Percentiles rank a stretch among this genome's conserved stretches.
These are phyloP conservation scores for Pulveroboletus sp. DNA, from an alignment of 1,284 basidiomycete genomes.

Conservation along the genomic window DNA sequence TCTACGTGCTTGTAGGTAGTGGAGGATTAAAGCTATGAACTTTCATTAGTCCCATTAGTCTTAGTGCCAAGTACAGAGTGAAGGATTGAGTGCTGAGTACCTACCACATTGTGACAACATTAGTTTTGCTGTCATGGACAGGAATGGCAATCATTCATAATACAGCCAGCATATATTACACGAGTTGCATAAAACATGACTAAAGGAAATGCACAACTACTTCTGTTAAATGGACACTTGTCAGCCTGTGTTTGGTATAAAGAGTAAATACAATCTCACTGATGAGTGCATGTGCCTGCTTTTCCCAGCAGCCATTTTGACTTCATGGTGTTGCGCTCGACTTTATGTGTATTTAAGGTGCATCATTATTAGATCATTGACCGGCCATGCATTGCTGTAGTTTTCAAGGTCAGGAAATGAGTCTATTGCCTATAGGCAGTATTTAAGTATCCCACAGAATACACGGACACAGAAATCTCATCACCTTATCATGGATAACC, in stretches of 20 bases:
- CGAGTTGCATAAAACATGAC: too few relatives aligned
- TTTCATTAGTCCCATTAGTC: too few relatives aligned
- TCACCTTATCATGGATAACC: background rate
- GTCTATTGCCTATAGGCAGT: background rate
- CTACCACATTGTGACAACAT: too few relatives aligned
- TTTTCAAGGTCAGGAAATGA: background rate
- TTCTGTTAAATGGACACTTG: too few relatives aligned
- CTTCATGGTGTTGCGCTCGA: background rate
- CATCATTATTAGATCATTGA: slow-evolving; percentile 5
- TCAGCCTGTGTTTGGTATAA: background rate
- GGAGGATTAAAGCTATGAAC: too few relatives aligned
- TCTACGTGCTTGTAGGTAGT: background rate
- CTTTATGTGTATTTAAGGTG: slow-evolving; percentile 8
- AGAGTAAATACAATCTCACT: background rate
- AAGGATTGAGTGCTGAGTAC: too few relatives aligned
- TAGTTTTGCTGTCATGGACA: too few relatives aligned
- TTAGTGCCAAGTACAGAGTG: too few relatives aligned
- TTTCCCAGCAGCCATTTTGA: background rate
- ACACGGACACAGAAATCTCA: background rate
- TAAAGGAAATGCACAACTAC: too few relatives aligned
- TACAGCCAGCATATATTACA: too few relatives aligned
- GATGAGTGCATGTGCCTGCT: background rate
- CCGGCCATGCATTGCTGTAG: background rate
- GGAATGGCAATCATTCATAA: too few relatives aligned
- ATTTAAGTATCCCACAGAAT: background rate